Evolutionary conservation across 169 alveolate species (phyloP).

Genomic region (Plasmodium berghei): DNA sequence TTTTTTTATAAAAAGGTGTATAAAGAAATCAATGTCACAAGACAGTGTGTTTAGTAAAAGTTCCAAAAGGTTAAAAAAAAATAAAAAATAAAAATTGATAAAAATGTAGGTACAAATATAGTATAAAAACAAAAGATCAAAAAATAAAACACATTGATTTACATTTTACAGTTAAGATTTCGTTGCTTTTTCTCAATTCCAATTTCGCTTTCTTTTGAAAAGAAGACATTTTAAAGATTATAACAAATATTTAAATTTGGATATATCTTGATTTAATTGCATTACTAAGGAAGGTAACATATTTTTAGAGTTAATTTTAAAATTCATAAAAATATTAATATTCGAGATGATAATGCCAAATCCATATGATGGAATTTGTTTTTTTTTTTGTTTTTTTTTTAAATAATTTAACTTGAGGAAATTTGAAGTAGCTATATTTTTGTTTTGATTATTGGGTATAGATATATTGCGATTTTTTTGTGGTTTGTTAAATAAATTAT

Average conservation of each 20-base stretch:
- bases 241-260: constrained; percentile 42
- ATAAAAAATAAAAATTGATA: no score
- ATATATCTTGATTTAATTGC: constrained; percentile 27
- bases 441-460: not conserved
- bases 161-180: no score
- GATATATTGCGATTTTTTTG: not conserved
- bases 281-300: constrained; percentile 36
- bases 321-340: constrained; percentile 35
- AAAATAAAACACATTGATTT: no score
- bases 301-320: not conserved
- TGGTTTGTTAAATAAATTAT: constrained; percentile 12
- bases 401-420: constrained; percentile 31
- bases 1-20: no score
- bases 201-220: no score
- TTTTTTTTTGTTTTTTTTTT: constrained; percentile 22
- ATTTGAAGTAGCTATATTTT: not conserved
- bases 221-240: not conserved
- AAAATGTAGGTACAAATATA: no score
- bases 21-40: no score
- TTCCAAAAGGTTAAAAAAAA: no score
- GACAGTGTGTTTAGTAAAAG: no score
- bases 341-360: constrained; percentile 31
- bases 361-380: constrained; percentile 43
- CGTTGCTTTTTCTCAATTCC: no score
- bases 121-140: no score